Percentiles rank a stretch among this genome's conserved stretches.
Conservation (phyloP, 768 basidiomycete genomes). For the Russula compacta region DNA sequence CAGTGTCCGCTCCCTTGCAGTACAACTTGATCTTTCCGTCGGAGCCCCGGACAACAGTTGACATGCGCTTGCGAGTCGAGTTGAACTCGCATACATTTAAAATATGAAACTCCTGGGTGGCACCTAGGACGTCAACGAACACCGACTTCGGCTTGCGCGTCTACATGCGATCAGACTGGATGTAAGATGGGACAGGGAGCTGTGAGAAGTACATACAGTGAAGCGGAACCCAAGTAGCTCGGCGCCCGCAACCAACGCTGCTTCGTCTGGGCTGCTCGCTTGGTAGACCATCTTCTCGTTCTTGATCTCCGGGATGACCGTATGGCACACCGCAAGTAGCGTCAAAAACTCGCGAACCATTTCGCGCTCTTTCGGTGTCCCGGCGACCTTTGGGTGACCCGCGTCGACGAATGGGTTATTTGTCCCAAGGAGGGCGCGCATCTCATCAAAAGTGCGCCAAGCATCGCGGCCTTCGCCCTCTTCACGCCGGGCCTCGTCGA, state of each 20-base stretch:
- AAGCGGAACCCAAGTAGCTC: conserved; percentile 90
- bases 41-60: conserved; percentile 79
- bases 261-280: conserved; percentile 97
- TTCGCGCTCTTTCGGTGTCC: conserved; percentile 31
- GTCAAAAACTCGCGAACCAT: conserved; percentile 29
- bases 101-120: conserved; percentile 73
- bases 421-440: conserved; percentile 47
- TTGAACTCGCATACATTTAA: conserved; percentile 99
- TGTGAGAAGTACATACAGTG: conserved; percentile 50
- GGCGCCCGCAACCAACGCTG: conserved; percentile 89
- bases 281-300: conserved; percentile 90
- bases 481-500: conserved; percentile 75
- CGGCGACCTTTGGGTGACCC: conserved; percentile 22
- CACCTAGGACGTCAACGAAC: conserved; percentile 73
- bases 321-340: conserved; percentile 86
- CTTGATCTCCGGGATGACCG: conserved; percentile 89
- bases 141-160: conserved; percentile 94
- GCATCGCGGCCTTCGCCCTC: conserved; percentile 46
- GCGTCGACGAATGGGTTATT: conserved; percentile 48
- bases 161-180: conserved; percentile 36
- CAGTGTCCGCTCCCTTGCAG: conserved; percentile 96
- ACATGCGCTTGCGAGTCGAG: conserved; percentile 96
- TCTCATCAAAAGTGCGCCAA: conserved; percentile 75
- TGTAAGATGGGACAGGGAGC: not conserved
- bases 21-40: conserved; percentile 91